Base-by-base conservation (phyloP, 179 eudicot species). In the Corrigiola litoralis region DNA sequence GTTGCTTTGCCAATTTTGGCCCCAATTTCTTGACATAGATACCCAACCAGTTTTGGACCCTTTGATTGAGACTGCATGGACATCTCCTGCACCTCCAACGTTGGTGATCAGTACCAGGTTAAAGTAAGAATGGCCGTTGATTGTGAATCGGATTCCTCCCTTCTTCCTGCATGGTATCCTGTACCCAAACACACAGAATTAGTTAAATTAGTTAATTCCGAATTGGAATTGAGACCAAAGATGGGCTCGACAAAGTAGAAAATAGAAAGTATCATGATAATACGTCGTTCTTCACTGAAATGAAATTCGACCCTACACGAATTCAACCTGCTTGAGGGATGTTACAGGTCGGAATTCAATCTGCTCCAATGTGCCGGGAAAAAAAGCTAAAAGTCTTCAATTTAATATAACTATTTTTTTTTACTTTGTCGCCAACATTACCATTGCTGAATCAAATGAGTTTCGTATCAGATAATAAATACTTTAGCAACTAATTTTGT, bases 91-190 rank as follows among this genome's bases (percentile, higher is more conserved):
- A 58, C 83, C 80, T 17, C 80, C 83, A 3, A 79, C 83, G 55
- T 79, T 79, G 63, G 80, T 72, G 83, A 79, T 79, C 9, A 79
- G 31, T 10, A 79, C 83, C 32, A 79, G 34, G 65, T 79, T 80
- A 77, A 80, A 80, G 77, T 80, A 80, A 1, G 84, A 80, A 51
- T 80, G 84, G 4, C 84, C 84, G 67, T 80, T 80, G 72, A 80
- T 74, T 36, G 84, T 77, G 81, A 74, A 80, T 61, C 84, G 55
- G 8, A 80, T 73, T 33, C 81, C 84, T 1, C 84, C 84, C 58
- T 61, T 73, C 72, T 80, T 80, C 24, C 52, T 61, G 54, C 84
- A 80, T 8, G 81, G 65, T 45, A 77, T 79, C 70, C 84, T 80
- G 77, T 58, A 66, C 14, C 28, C 47, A 17, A 9, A 4, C 8